Evolutionary conservation across 108 stramenopile species (phyloP).

Genomic region (Cyclotella cryptica): DNA sequence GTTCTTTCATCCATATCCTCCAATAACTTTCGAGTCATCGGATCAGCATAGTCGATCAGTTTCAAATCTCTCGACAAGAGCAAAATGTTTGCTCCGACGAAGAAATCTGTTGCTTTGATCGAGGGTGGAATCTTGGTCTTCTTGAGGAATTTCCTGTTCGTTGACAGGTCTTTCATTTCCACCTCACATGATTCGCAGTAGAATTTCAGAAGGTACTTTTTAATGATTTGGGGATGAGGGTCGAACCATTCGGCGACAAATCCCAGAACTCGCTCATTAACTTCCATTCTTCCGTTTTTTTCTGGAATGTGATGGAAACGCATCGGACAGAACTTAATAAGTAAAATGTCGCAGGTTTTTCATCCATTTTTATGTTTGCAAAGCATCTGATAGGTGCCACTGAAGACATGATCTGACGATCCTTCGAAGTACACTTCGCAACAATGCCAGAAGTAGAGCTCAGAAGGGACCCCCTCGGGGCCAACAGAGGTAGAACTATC

Average conservation of each 20-base stretch:
- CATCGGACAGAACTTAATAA: background rate
- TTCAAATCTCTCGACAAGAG: conserved; percentile 52
- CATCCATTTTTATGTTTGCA: background rate
- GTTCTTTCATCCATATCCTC: conserved; percentile 30
- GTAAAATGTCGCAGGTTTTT: background rate
- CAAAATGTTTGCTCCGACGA: conserved; percentile 38
- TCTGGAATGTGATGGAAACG: no score
- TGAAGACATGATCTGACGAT: background rate
- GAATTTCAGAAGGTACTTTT: conserved; percentile 54
- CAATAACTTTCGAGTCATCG: conserved; percentile 36
- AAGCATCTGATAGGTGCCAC: background rate
- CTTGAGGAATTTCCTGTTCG: conserved; percentile 55
- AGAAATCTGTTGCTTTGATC: conserved; percentile 42
- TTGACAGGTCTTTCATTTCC: conserved; percentile 56
- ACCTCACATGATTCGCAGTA: conserved; percentile 48
- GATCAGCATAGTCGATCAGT: conserved; percentile 57
- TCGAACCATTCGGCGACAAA: conserved; percentile 64
- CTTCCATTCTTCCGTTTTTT: conserved; percentile 22
- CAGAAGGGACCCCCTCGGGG: conserved; percentile 30
- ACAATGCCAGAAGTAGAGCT: conserved; percentile 42
- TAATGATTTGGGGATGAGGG: conserved; percentile 57
- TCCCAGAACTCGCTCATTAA: conserved; percentile 33
- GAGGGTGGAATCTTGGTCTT: conserved; percentile 45
- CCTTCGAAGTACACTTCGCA: background rate
- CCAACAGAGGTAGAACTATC: conserved; percentile 39